Conservation (phyloP, 2,329 filamentous ascomycete genomes). For the Coniochaeta sp. region DNA sequence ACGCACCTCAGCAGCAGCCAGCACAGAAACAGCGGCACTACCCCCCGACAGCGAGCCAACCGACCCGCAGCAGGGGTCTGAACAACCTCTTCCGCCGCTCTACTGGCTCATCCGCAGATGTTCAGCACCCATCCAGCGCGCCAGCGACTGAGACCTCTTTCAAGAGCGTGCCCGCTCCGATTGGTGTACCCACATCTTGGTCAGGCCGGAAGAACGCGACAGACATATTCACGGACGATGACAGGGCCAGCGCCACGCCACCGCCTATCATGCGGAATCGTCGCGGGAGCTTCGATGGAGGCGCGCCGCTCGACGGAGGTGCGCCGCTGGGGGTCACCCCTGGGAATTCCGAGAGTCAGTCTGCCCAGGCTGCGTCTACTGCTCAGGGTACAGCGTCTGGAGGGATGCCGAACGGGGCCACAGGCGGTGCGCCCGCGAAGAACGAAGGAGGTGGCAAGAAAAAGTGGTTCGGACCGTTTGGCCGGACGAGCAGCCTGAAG, state of each 20-base stretch:
- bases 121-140: conserved; percentile 13
- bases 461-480: conserved; percentile 27
- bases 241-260: conserved; percentile 41
- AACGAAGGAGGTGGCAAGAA: conserved; percentile 13
- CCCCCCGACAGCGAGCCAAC: conserved; percentile 38
- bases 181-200: not conserved
- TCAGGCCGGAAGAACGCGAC: conserved; percentile 9
- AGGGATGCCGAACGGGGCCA: not conserved
- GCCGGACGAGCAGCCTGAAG: conserved; percentile 21
- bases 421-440: not conserved
- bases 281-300: conserved; percentile 11
- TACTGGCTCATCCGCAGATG: conserved; percentile 26
- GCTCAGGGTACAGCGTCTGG: not conserved
- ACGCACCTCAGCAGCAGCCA: conserved; percentile 9
- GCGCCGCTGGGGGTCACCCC: conserved; percentile 2
- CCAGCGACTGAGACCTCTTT: conserved; percentile 17
- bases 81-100: conserved; percentile 47
- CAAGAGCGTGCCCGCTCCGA: conserved; percentile 13
- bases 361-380: not conserved
- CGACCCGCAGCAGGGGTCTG: conserved; percentile 35
- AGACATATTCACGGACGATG: conserved; percentile 25
- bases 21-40: conserved; percentile 34
- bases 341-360: not conserved
- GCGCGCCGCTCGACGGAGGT: conserved; percentile 7
- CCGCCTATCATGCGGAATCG: conserved; percentile 46